Evolutionary conservation across 108 stramenopile species (phyloP).

Genomic region (Fistulifera pelliculosa): DNA sequence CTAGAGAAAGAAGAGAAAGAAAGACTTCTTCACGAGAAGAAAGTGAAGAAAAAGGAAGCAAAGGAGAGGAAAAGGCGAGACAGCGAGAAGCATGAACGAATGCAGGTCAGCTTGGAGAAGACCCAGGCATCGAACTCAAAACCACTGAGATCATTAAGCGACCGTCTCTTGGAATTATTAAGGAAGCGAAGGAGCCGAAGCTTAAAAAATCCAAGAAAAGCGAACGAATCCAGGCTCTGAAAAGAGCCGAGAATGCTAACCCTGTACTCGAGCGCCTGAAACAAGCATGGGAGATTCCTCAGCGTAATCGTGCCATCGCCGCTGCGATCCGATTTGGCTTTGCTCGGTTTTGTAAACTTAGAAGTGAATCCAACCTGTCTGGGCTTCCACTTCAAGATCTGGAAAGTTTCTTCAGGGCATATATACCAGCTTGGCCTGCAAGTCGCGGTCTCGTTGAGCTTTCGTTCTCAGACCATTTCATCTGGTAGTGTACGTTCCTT

Average conservation of each 20-base stretch:
- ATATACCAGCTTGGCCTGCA: constrained; percentile 72
- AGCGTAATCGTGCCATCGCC: constrained; percentile 52
- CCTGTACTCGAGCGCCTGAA: constrained; percentile 66
- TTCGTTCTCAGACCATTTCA: constrained; percentile 15
- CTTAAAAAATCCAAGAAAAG: constrained; percentile 45
- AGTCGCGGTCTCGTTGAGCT: constrained; percentile 35
- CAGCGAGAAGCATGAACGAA: constrained; percentile 26
- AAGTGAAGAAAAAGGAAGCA: constrained; percentile 40
- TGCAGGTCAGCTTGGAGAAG: constrained; percentile 2
- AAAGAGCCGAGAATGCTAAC: constrained; percentile 59
- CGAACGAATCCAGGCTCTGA: constrained; percentile 47
- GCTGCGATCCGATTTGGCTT: constrained; percentile 73
- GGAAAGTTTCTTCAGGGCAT: constrained; percentile 10
- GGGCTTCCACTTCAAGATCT: constrained; percentile 42
- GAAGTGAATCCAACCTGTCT: constrained; percentile 65
- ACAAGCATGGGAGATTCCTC: constrained; percentile 78
- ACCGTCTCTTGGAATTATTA: no score
- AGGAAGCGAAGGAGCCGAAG: constrained; percentile 9
- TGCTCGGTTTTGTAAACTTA: constrained; percentile 65
- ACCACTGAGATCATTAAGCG: background rate
- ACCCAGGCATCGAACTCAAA: background rate
- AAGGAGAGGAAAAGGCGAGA: constrained; percentile 50
- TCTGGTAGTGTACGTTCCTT: constrained; percentile 16
- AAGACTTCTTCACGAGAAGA: constrained; percentile 43
- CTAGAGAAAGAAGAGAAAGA: constrained; percentile 74